Evolutionary conservation across 2,329 filamentous ascomycete genomes (phyloP), one percentile per base, ranked within the genome.

Genomic region (Endocalyx cinctus): DNA sequence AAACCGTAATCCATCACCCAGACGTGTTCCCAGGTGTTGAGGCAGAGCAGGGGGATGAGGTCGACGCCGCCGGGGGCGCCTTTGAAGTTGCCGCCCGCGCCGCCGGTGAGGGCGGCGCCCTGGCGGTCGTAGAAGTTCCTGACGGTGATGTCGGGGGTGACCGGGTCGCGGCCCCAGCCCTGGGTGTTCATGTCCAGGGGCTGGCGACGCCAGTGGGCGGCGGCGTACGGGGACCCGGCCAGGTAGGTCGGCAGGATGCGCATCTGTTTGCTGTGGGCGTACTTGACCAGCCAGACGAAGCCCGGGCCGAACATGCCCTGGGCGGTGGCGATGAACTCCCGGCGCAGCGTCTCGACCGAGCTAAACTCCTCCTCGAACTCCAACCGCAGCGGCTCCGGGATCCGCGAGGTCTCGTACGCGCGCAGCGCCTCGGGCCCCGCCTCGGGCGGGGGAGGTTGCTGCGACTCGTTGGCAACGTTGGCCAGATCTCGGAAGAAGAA

Each of bases 1-100:
- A 79, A 56, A 32, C 77, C 77, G 61, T 85, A 96, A 59, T 97
- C 88, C 35, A 77, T 74, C 58, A 97, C 66, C 78, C 85, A 98
- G 7, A 84, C 82, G 63, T 97, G 92, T 69, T 97, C 83, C 92
- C 92, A 98, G 5, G 88, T 95, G 65, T 88, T 97, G 39, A 97
- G 74, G 58, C 90, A 96, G 50, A 98, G 67, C 40, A 97, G 70
- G 10, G 90, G 89, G 36, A 79, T 70, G 20, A 89, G 61, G 30
- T 83, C 73, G 43, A 78, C 72, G 37, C 81, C 82, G 25, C 83
- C 84, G 2, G 83, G 79, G 5, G 79, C 72, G 38, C 58, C 61
- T 41, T 47, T 54, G 29, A 58, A 31, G 33, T 46, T 48, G 28
- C 42, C 48, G 30, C 52, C 49, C 25, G 42, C 46, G 18, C 43